These are phyloP conservation scores for Suhomyces chickasaworum DNA, from an alignment of 1,139 yeast species.

Conservation along the genomic window DNA sequence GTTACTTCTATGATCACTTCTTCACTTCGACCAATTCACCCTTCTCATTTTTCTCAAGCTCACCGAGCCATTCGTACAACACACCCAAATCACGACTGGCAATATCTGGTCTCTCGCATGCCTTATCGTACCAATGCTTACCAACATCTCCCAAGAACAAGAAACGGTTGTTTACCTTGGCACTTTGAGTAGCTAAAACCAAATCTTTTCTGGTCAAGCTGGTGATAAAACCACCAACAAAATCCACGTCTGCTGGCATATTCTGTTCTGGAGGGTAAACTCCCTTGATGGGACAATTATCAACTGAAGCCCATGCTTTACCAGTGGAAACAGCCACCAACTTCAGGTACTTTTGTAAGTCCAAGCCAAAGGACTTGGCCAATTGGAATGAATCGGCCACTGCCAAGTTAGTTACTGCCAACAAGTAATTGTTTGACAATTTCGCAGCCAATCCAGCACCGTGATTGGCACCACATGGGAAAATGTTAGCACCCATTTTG, in stretches of 20 bases:
- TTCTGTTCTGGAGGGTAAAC: conserved; percentile 44
- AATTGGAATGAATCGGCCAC: conserved; percentile 62
- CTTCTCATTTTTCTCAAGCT: conserved; percentile 19
- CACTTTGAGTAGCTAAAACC: conserved; percentile 55
- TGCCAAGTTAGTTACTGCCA: conserved; percentile 61
- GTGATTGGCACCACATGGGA: conserved; percentile 54
- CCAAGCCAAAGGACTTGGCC: conserved; percentile 56
- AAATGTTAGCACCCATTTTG: conserved; percentile 55
- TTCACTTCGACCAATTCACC: conserved; percentile 19
- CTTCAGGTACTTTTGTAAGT: conserved; percentile 51
- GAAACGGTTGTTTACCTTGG: conserved; percentile 36
- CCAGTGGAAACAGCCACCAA: conserved; percentile 62
- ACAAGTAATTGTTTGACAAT: conserved; percentile 57
- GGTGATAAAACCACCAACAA: conserved; percentile 57
- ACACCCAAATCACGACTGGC: conserved; percentile 51
- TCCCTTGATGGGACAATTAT: conserved; percentile 61
- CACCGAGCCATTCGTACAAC: conserved; percentile 48
- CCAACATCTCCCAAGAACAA: conserved; percentile 47
- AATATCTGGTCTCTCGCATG: conserved; percentile 46
- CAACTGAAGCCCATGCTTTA: conserved; percentile 61
- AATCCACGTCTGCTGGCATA: conserved; percentile 52
- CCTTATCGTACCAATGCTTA: conserved; percentile 47
- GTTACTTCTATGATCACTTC: neutral
- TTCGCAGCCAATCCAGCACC: conserved; percentile 64
- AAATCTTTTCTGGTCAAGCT: conserved; percentile 59